Evolutionary conservation across 2,329 filamentous ascomycete genomes (phyloP), one percentile per base, ranked within the genome.

Genomic region (Verticillium tricorpus): DNA sequence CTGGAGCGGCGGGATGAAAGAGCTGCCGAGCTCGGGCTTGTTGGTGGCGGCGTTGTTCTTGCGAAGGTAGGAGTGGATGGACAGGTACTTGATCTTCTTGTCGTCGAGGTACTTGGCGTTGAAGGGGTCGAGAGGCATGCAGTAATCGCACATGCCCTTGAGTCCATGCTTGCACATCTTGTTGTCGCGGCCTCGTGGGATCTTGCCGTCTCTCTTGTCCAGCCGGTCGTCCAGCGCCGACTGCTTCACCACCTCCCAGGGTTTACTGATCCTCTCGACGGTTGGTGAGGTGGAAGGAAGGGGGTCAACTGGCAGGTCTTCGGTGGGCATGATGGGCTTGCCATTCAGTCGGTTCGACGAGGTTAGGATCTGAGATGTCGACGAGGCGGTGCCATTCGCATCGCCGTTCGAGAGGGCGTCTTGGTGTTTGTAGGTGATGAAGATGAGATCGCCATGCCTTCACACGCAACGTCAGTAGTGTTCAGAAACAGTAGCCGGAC

Each of bases 101-200:
- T 99, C 94, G 34, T 87, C 86, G 19, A 99, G 84, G 70, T 97
- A 97, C 61, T 88, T 88, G n/a, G 89, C 76, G 71, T 96, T 89
- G 76, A 96, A 99, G 1, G 95, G 95, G 71, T 99, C 95, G 58
- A 98, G 79, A 0, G 96, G 96, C 86, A 96, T 96, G 79, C 95
- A 99, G 77, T 97, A 96, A 77, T 99, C 95, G 76, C 95, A 99
- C 95, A 99, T 99, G 74, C 95, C 95, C 77, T 97, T 98, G 59
- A 90, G 89, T 1, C 94, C 94, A 74, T 99, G 95, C 65, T 92
- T 89, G 79, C 95, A 99, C 93, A 99, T 95, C 73, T 91, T 91
- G 45, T 50, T n/a, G 73, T 96, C 92, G 62, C 84, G 84, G 64
- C 85, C 85, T 65, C 93, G 83, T 22, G 86, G 80, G 59, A 97